Conservation (phyloP, 257 asterid species). For the Nicotiana undulata region DNA sequence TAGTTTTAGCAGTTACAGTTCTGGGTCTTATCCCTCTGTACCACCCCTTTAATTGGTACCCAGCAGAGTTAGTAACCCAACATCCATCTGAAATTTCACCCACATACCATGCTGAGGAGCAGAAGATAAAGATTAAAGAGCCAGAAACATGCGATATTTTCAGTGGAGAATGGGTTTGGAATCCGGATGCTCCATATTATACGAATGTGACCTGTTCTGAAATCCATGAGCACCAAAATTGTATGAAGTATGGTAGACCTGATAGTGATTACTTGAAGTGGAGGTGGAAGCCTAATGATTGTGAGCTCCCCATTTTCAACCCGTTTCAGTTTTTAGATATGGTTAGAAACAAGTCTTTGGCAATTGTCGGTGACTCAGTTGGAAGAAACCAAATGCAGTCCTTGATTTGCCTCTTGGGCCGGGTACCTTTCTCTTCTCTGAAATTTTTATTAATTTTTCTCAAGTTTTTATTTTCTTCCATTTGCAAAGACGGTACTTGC, state of each 20-base stretch:
- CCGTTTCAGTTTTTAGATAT: slow-evolving; percentile 50
- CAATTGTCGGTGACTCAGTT: slow-evolving; percentile 67
- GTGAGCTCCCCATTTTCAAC: slow-evolving; percentile 45
- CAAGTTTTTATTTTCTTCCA: not conserved
- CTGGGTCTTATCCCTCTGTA: slow-evolving; percentile 32
- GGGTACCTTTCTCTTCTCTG: slow-evolving; percentile 24
- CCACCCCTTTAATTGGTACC: slow-evolving; percentile 10
- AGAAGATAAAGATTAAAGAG: not conserved
- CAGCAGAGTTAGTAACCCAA: not conserved
- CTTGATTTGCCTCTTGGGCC: slow-evolving; percentile 58
- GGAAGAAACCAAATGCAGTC: slow-evolving; percentile 77
- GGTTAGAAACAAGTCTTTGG: slow-evolving; percentile 47
- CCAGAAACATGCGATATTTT: slow-evolving; percentile 29
- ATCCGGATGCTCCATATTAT: slow-evolving; percentile 51
- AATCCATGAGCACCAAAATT: slow-evolving; percentile 29
- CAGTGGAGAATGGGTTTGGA: slow-evolving; percentile 53
- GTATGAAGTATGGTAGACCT: slow-evolving; percentile 28
- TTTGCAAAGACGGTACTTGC: not conserved
- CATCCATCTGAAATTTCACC: not conserved
- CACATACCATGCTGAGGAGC: not conserved
- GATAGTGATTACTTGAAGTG: slow-evolving; percentile 27
- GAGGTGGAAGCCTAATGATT: slow-evolving; percentile 38
- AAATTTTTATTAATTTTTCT: not conserved
- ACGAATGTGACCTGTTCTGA: slow-evolving; percentile 28
- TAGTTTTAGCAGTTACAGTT: slow-evolving; percentile 21